Conservation (phyloP, 805 yeast species). For the Grigorovia yakushimaensis region DNA sequence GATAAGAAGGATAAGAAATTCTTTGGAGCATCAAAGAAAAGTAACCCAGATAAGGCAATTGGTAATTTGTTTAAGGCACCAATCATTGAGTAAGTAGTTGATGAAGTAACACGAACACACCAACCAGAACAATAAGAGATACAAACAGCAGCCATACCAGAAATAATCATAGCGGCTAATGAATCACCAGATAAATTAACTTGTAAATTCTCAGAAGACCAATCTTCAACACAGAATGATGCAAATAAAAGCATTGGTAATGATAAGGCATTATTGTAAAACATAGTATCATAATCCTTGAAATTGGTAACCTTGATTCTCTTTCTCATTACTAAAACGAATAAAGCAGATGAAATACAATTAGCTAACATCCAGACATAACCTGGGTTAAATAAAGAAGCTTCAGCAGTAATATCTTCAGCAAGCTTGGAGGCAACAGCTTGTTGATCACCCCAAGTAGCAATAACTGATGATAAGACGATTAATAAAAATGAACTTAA, state of each 20-base stretch:
- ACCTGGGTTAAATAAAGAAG: slow-evolving; percentile 47
- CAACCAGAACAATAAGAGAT: slow-evolving; percentile 98
- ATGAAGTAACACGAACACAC: slow-evolving; percentile 98
- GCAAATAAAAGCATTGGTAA: slow-evolving; percentile 76
- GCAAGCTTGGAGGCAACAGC: slow-evolving; percentile 26
- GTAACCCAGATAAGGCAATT: slow-evolving; percentile 87
- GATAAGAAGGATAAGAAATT: slow-evolving; percentile 88
- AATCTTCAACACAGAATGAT: slow-evolving; percentile 79
- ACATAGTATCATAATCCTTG: slow-evolving; percentile 97
- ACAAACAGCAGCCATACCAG: slow-evolving; percentile 92
- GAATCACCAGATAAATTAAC: slow-evolving; percentile 67
- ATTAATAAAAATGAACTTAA: slow-evolving; percentile 79
- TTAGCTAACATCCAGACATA: slow-evolving; percentile 95
- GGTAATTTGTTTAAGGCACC: slow-evolving; percentile 98
- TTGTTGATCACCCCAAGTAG: slow-evolving; percentile 74
- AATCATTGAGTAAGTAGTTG: slow-evolving; percentile 98
- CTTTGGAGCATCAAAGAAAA: slow-evolving; percentile 91
- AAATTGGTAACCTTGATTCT: slow-evolving; percentile 94
- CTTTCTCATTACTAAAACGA: slow-evolving; percentile 92
- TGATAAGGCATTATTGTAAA: slow-evolving; percentile 89
- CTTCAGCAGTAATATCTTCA: slow-evolving; percentile 17
- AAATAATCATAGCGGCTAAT: slow-evolving; percentile 72
- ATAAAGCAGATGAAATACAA: slow-evolving; percentile 89
- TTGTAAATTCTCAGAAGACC: slow-evolving; percentile 74
- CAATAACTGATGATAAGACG: slow-evolving; percentile 94